A percentile compares a stretch with the other conserved stretches of the same genome.
These are phyloP conservation scores for Glycine soja DNA, from an alignment of 306 rosid genomes.

Conservation along the genomic window DNA sequence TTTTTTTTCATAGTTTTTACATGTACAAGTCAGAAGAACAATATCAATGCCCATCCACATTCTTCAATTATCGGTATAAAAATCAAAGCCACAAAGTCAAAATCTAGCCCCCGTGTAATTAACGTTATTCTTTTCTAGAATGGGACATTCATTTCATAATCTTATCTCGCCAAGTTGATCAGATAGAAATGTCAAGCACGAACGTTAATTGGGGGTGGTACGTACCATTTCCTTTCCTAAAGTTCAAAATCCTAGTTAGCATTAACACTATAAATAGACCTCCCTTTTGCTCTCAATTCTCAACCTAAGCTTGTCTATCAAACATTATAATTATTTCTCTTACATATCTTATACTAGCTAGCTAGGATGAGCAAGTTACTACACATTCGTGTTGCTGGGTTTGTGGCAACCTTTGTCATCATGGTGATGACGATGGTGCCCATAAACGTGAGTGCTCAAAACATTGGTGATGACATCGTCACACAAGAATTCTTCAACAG, in stretches of 20 bases:
- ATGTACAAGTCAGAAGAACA: too few species aligned
- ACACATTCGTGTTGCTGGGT: neutral
- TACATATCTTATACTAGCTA: too few species aligned
- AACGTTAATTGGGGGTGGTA: too few species aligned
- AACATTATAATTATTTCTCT: neutral
- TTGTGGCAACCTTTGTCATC: neutral
- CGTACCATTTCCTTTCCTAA: too few species aligned
- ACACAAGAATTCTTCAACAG: conserved; percentile 57
- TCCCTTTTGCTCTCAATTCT: neutral
- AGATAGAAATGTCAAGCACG: neutral
- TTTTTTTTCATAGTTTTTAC: too few species aligned
- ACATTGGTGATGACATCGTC: conserved; percentile 40
- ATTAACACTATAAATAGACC: neutral
- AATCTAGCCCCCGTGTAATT: neutral
- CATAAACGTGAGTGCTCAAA: neutral
- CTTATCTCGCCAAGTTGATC: neutral
- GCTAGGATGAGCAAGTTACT: neutral
- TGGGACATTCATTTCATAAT: neutral
- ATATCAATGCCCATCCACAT: too few species aligned
- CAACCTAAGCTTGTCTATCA: neutral
- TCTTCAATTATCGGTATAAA: neutral
- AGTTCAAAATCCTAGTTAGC: too few species aligned
- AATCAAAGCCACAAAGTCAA: neutral
- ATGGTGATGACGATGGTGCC: neutral
- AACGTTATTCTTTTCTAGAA: neutral